phyloP scores from a whole-genome alignment of 176 grass and related monocot genomes.

The Hyparrhenia diplandra region DNA sequence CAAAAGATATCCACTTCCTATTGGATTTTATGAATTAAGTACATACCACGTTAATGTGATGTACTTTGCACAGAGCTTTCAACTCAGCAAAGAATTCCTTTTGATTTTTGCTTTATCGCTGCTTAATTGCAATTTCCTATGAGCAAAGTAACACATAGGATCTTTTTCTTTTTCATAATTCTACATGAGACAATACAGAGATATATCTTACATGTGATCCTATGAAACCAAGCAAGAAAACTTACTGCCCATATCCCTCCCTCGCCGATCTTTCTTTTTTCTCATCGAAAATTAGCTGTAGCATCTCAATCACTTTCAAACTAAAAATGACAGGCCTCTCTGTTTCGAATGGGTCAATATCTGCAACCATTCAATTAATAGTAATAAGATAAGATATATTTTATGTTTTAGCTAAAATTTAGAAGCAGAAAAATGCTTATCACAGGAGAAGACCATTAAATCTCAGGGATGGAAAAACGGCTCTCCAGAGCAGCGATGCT shows the following conservation, averaged over 20 bases:
- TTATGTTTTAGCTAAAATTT: background rate
- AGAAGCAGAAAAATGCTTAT: conserved; percentile 17
- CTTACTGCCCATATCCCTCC: conserved; percentile 70
- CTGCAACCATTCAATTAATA: conserved; percentile 28
- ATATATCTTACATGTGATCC: conserved; percentile 41
- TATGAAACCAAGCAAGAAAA: conserved; percentile 61
- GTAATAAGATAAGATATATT: conserved; percentile 9
- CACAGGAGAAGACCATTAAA: conserved; percentile 31
- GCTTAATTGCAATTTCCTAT: conserved; percentile 69
- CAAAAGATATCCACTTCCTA: background rate
- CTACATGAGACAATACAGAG: background rate
- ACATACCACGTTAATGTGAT: conserved; percentile 71
- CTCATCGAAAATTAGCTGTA: conserved; percentile 47
- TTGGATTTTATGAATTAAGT: background rate
- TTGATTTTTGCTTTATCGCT: conserved; percentile 75
- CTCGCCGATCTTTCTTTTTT: conserved; percentile 72
- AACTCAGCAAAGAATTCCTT: conserved; percentile 76
- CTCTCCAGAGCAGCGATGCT: conserved; percentile 57
- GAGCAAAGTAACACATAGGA: background rate
- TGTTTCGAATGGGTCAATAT: conserved; percentile 42
- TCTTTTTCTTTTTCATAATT: conserved; percentile 5
- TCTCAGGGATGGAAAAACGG: conserved; percentile 46
- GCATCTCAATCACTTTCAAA: conserved; percentile 45
- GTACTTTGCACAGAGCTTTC: conserved; percentile 73
- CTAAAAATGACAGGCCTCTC: conserved; percentile 60